A percentile compares a stretch with the other conserved stretches of the same genome.
These are phyloP conservation scores for Calonectria montana DNA, from an alignment of 2,329 filamentous ascomycete species.

Conservation along the genomic window DNA sequence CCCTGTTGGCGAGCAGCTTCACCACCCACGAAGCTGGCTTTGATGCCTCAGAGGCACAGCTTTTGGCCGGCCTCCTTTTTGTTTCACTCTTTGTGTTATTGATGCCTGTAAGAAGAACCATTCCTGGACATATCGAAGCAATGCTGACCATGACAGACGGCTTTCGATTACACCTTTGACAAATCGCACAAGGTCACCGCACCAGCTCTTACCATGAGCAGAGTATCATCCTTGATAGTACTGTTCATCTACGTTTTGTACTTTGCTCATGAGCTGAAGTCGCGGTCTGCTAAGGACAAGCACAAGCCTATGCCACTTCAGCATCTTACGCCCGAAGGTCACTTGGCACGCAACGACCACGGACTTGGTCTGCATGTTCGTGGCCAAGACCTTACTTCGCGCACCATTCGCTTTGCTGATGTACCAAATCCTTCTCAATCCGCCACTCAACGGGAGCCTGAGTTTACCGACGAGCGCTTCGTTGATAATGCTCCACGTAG, in stretches of 20 bases:
- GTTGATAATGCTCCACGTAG: background rate
- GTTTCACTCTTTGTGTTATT: slow-evolving; percentile 54
- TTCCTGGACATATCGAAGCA: rapidly evolving
- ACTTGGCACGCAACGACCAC: slow-evolving; percentile 6
- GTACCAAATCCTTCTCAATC: slow-evolving; percentile 36
- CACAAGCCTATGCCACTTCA: slow-evolving; percentile 78
- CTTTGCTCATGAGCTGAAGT: slow-evolving; percentile 80
- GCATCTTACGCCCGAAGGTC: slow-evolving; percentile 69
- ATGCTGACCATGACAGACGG: slow-evolving; percentile 45
- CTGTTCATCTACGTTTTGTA: slow-evolving; percentile 79
- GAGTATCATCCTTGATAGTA: slow-evolving; percentile 81
- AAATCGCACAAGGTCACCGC: slow-evolving; percentile 65
- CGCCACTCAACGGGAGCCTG: background rate
- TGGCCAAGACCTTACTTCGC: slow-evolving; percentile 21
- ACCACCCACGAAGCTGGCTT: slow-evolving; percentile 72
- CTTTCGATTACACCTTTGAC: slow-evolving; percentile 64
- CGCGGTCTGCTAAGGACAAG: slow-evolving; percentile 72
- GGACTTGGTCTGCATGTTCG: slow-evolving; percentile 16
- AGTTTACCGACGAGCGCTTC: background rate
- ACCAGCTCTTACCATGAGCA: slow-evolving; percentile 77
- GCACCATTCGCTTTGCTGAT: slow-evolving; percentile 48
- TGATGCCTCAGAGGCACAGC: slow-evolving; percentile 47
- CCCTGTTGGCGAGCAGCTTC: slow-evolving; percentile 76
- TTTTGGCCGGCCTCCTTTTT: slow-evolving; percentile 50
- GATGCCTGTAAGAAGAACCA: slow-evolving; percentile 46